These are phyloP conservation scores for Saitozyma podzolica DNA, from an alignment of 768 basidiomycete genomes.

Conservation along the genomic window DNA sequence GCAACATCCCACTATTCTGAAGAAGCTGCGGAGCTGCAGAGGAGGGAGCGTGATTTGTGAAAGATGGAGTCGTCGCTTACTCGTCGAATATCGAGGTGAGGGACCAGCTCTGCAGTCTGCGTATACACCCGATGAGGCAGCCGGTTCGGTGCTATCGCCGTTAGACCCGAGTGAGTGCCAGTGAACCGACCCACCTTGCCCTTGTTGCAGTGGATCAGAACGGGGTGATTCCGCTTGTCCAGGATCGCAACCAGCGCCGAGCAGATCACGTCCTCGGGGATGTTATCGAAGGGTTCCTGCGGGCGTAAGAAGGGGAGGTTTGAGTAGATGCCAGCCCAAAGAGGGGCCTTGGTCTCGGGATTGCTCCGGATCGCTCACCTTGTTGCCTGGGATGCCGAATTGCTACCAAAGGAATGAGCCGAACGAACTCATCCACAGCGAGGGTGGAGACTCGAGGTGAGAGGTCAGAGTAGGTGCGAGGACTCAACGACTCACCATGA, in stretches of 20 bases:
- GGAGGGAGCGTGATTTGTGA: not conserved
- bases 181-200: constrained; percentile 50
- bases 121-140: constrained; percentile 54
- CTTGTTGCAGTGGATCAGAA: constrained; percentile 56
- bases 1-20: not conserved
- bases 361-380: constrained; percentile 28
- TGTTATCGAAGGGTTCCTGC: constrained; percentile 48
- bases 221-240: constrained; percentile 53
- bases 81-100: constrained; percentile 51
- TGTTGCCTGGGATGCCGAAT: constrained; percentile 55
- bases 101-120: constrained; percentile 53
- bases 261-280: constrained; percentile 53
- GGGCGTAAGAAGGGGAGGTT: not conserved
- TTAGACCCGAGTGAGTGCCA: not conserved
- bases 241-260: constrained; percentile 51
- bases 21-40: not conserved
- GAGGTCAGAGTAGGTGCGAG: not conserved
- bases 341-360: not conserved
- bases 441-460: not conserved
- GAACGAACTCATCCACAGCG: too few species aligned
- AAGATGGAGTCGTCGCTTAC: constrained; percentile 13
- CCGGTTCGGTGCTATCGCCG: constrained; percentile 53
- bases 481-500: constrained; percentile 34
- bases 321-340: not conserved
- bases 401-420: constrained; percentile 31